Evolutionary conservation across 2,329 filamentous ascomycete genomes (phyloP), one percentile per base, ranked within the genome.

Genomic region (Daldinia sp.): DNA sequence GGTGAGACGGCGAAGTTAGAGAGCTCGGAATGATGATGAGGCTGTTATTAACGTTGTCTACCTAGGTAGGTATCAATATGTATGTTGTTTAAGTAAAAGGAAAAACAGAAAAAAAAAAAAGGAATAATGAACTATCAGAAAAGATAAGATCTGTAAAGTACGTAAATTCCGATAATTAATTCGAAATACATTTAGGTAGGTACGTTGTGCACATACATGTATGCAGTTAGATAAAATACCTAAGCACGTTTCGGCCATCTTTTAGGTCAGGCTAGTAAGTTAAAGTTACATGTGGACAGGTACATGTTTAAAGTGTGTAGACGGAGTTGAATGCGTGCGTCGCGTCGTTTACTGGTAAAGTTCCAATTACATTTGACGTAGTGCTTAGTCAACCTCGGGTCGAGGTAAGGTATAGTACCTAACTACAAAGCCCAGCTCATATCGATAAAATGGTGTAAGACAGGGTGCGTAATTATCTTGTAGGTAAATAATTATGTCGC

Each of bases 1-100:
- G 37, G 58, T 63, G 59, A 60, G 67, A 63, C 53, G 59, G 42
- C 67, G 50, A 54, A 37, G 44, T 60, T 12, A 30, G 57, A 39
- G 60, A 35, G 33, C 33, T 35, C 20, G 6, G 9, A 35, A 10
- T 35, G 33, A 28, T 18, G 48, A 59, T 30, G 64, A 64, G 60
- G 68, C 57, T 60, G 67, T 58, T 64, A 39, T 61, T 26, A 54
- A 33, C 58, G 13, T 39, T 23, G 20, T 23, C 20, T 23, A n/a
- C n/a, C n/a, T n/a, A n/a, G n/a, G n/a, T n/a, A n/a, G n/a, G n/a
- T n/a, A 23, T 23, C 20, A 23, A 23, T 23, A 23, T 23, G 42
- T 39, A 35, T 41, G 4, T 26, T 26, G 60, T 60, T 58, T 59
- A 39, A 55, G 42, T 60, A 59, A 68, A 61, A 53, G 62, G 9